phyloP scores from a whole-genome alignment of 352 stramenopile genomes.

The Phytophthora chlamydospora region DNA sequence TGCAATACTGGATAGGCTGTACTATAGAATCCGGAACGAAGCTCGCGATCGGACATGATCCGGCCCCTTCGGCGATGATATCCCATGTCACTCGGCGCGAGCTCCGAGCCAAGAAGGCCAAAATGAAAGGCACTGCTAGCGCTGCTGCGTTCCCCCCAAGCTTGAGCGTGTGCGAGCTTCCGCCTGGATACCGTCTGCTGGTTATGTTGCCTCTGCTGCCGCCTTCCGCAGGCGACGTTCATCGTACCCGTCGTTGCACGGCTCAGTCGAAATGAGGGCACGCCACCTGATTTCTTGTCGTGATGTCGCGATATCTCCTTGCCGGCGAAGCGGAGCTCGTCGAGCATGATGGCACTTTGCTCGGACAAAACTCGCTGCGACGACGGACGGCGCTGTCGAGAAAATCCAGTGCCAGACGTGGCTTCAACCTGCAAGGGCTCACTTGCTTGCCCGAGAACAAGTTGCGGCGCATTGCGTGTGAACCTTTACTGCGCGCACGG shows the following conservation, averaged over 20 bases:
- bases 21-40: slow-evolving; percentile 32
- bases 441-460: slow-evolving; percentile 4
- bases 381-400: neutral
- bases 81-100: slow-evolving; percentile 23
- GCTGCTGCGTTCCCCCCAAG: too few relatives aligned
- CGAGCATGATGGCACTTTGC: too few relatives aligned
- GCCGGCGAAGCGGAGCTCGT: neutral
- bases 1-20: slow-evolving; percentile 21
- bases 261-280: slow-evolving; percentile 26
- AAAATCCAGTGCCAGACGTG: slow-evolving; percentile 25
- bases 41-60: slow-evolving; percentile 25
- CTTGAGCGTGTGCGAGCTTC: too few relatives aligned
- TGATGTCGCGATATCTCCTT: slow-evolving; percentile 30
- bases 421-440: slow-evolving; percentile 6
- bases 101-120: neutral
- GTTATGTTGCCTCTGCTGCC: too few relatives aligned
- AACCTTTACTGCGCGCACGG: slow-evolving; percentile 15
- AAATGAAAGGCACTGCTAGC: neutral
- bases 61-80: slow-evolving; percentile 27
- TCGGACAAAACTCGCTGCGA: too few relatives aligned
- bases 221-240: too few relatives aligned
- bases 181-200: too few relatives aligned
- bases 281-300: slow-evolving; percentile 43
- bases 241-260: slow-evolving; percentile 13
- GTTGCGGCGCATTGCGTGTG: slow-evolving; percentile 20